Evolutionary conservation across 345 rosid genomes (phyloP), one percentile per base, ranked within the genome.

Genomic region (Brassica rapa): DNA sequence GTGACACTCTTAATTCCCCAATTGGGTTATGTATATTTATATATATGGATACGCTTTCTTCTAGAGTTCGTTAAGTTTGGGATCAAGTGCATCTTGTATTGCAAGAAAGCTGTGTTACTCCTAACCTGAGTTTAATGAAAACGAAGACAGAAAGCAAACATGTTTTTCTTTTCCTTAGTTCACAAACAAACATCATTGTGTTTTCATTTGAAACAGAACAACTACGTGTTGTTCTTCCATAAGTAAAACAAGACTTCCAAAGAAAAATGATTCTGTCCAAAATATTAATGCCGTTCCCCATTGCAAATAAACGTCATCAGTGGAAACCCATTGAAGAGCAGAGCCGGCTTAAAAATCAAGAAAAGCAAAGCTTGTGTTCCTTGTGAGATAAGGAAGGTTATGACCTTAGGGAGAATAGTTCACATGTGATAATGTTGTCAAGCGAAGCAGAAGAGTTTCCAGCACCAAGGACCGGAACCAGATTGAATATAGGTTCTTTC

Each of bases 391-490:
- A 15, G 37, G 33, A 74, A 33, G 68, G 24, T 85, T 86, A 89
- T 25, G 82, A 85, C 83, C 83, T 90, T 72, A 75, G 84, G 7
- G 93, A 87, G 43, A 90, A 82, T 66, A 91, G 77, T 75, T 91
- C 98, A 65, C 91, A 91, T 1, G 94, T 84, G 79, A 95, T 80
- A 61, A 89, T 29, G 82, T 90, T 83, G 62, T 91, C 85, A 76
- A 89, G 85, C 16, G 86, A 77, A 24, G 84, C 82, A 29, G 89
- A 82, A 25, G 86, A 86, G 69, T 69, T 83, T 29, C 98, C 97
- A 55, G 87, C 81, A 78, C 92, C 89, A 27, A 87, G 64, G 27
- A 91, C 93, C 0, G 97, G 97, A 69, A 93, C 87, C 16, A 93
- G 77, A 77, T 80, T 93, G 83, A 86, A 88, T 29, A 86, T 59